Evolutionary conservation across 257 asterid genomes (phyloP), one percentile per base, ranked within the genome.

Genomic region (Solanum dulcamara): DNA sequence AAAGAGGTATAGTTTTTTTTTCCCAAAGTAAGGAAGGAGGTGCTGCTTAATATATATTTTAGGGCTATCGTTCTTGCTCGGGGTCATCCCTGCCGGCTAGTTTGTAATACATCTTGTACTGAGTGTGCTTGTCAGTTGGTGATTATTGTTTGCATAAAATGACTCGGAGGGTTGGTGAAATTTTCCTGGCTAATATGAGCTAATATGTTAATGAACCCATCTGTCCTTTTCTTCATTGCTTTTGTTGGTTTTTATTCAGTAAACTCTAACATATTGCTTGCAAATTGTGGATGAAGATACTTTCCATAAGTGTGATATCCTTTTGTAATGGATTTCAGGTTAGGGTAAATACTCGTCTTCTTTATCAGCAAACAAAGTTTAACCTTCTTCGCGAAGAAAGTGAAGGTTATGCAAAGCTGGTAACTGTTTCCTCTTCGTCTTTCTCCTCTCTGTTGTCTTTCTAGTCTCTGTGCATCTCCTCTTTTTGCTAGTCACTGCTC

Each of bases 361-460:
- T 97, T 84, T 97, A 97, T 91, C 99, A 97, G 88, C 99, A 97
- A 92, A 97, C 99, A 53, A 97, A 97, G 86, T 97, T 97, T 86
- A 97, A 97, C 88, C 95, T 97, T 90, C 98, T 97, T 60, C 94
- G 98, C 71, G 99, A 97, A 91, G 99, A 97, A 91, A 97, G 98
- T 46, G 99, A 97, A 88, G 99, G 99, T 85, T 97, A 95, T 89
- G 98, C 99, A 75, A 97, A 97, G 88, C 95, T 97, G 99, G 99
- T 97, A 95, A 8, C 62, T 42, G 24, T 81, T 66, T 14, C 50
- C 44, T 67, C 37, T 42, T 48, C 22, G 44, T 37, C 17, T 60
- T 24, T 17, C 9, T 44, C 18, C 66, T 9, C 9, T 72, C 48
- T 74, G 26, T 59, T 40, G 33, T 59, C 50, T 60, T 14, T 82